Evolutionary conservation across 139 green algal genomes (phyloP), one percentile per base, ranked within the genome.

Genomic region (Haematococcus sp.): DNA sequence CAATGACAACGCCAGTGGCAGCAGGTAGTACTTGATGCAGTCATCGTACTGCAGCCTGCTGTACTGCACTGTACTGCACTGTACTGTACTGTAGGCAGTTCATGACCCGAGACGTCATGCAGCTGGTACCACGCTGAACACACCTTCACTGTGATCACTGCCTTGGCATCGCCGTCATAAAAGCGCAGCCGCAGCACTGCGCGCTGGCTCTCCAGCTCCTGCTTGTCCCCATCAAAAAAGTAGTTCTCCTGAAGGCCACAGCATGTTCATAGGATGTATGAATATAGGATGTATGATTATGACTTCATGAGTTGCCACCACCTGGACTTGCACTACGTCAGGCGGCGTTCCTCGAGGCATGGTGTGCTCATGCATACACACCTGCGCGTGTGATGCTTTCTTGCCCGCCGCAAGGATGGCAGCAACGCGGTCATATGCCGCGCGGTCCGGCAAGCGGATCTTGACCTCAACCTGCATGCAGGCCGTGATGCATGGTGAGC

Each of bases 201-300:
- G 0, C 81, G 82, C 32, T 78, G 51, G 11, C 55, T 67, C 74
- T 85, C 90, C 15, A 98, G 88, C 87, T 98, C 93, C 23, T 80
- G 31, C 0, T 83, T 66, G 3, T 76, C 54, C n/a, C 94, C 92
- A 65, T 98, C 94, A 54, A 98, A 98, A 71, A 98, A 98, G 75
- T 87, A 92, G 83, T 98, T 98, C 60, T 98, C 93, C 80, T 98
- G 92, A 19, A 82, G n/a, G n/a, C n/a, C n/a, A n/a, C n/a, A n/a
- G n/a, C 32, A 63, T 71, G n/a, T n/a, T n/a, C n/a, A n/a, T n/a
- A n/a, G n/a, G n/a, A n/a, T n/a, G n/a, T n/a, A n/a, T n/a, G n/a
- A n/a, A n/a, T n/a, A n/a, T n/a, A n/a, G 16, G 58, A 25, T 65
- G 19, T 28, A 65, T 65, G n/a, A 31, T 43, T 11, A 27, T 58